phyloP scores from a whole-genome alignment of 306 rosid genomes.

The Medicago arabica region DNA sequence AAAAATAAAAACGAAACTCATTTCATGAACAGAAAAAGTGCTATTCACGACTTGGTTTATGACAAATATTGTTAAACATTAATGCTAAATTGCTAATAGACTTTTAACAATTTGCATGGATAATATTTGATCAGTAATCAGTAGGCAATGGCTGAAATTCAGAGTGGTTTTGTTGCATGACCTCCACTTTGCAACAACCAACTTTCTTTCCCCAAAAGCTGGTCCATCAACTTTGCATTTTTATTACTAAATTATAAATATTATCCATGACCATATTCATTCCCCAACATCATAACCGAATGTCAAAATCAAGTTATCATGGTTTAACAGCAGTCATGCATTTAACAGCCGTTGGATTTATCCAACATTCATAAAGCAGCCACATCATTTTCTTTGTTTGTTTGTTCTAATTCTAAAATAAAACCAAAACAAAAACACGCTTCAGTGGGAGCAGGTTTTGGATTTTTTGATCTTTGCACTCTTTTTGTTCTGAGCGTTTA shows the following conservation, averaged over 20 bases:
- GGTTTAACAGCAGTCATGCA: slow-evolving; percentile 41
- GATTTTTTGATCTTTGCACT: too few species aligned
- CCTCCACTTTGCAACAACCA: slow-evolving; percentile 57
- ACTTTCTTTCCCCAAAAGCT: slow-evolving; percentile 50
- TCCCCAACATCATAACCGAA: slow-evolving; percentile 1
- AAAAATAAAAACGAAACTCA: slow-evolving; percentile 6
- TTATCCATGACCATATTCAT: neutral
- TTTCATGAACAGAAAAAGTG: slow-evolving; percentile 33
- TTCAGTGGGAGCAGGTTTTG: too few species aligned
- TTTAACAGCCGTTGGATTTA: too few species aligned
- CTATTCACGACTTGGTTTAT: too few species aligned
- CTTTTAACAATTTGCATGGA: slow-evolving; percentile 14
- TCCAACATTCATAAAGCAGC: too few species aligned
- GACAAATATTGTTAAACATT: too few species aligned
- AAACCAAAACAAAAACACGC: too few species aligned
- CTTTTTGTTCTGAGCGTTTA: too few species aligned
- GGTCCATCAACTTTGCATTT: slow-evolving; percentile 65
- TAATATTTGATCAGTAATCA: slow-evolving; percentile 57
- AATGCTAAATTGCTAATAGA: too few species aligned
- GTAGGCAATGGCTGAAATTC: slow-evolving; percentile 32
- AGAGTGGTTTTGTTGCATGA: slow-evolving; percentile 62
- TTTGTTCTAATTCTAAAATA: too few species aligned
- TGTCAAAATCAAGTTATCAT: slow-evolving; percentile 29
- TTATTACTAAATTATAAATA: slow-evolving; percentile 11
- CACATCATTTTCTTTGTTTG: too few species aligned